A percentile compares a stretch with the other conserved stretches of the same genome.
These are phyloP conservation scores for Geotrichum histeridarum DNA, from an alignment of 1,139 yeast genomes.

Conservation along the genomic window DNA sequence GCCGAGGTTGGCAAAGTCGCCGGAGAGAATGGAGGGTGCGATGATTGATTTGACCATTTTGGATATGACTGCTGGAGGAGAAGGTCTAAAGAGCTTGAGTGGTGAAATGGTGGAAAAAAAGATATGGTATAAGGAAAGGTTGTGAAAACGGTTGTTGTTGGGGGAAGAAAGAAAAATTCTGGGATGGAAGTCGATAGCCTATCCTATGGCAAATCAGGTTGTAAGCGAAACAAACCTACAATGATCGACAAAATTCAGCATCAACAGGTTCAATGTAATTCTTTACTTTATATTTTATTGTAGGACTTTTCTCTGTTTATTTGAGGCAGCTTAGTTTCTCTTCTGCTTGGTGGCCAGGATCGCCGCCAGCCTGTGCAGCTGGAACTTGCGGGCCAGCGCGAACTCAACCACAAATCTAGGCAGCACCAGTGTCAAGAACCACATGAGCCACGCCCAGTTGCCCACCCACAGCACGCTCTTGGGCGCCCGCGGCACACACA, in stretches of 20 bases:
- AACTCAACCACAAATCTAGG: conserved; percentile 51
- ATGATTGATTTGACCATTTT: conserved; percentile 52
- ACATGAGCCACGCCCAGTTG: conserved; percentile 42
- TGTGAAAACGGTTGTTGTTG: too few species aligned
- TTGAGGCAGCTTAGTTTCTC: not conserved
- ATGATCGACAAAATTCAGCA: too few species aligned
- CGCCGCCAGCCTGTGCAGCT: conserved; percentile 34
- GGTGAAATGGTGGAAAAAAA: too few species aligned
- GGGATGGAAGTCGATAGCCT: too few species aligned
- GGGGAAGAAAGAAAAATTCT: too few species aligned
- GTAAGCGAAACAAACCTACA: too few species aligned
- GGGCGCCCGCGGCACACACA: conserved; percentile 38
- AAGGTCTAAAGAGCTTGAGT: too few species aligned
- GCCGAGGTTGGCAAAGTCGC: conserved; percentile 81
- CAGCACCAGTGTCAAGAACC: conserved; percentile 36
- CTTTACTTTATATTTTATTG: not conserved
- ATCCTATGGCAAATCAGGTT: too few species aligned
- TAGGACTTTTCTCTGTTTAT: not conserved
- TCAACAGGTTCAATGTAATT: too few species aligned
- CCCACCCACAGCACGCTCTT: conserved; percentile 55
- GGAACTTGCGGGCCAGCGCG: conserved; percentile 47
- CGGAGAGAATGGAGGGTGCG: conserved; percentile 96
- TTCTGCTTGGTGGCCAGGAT: conserved; percentile 3
- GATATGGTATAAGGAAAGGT: too few species aligned
- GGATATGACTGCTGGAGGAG: too few species aligned